Base-by-base conservation (phyloP, 345 rosid species). In the Bruguiera parviflora region DNA sequence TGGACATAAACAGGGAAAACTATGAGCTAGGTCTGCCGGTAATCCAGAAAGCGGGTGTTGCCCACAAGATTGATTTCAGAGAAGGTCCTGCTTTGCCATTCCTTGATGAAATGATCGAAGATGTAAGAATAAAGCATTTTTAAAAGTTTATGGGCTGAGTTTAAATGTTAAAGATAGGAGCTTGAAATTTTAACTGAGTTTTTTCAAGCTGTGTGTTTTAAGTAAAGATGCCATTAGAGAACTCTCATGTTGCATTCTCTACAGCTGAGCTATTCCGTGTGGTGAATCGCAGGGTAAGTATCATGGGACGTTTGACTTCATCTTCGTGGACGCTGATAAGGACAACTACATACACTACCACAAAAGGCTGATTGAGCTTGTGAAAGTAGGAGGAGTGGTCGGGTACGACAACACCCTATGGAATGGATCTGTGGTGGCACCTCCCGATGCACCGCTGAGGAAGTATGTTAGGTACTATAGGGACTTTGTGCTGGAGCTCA, bases 381-480 rank as follows among this genome's bases (percentile, higher is more conserved):
- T 92, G 58, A 96, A 90, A 67, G 85, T 96, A 7, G 98, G 98
- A 1, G 99, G 99, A 5, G 59, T 96, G 66, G 89, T 96, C 62
- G 99, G 98, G 33, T 96, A 96, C 77, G 98, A 96, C 89, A 96
- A 96, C 87, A 96, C 99, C 79, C 78, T 96, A 20, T 96, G 99
- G 99, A 90, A 89, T 37, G 99, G 99, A 10, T 89, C 99, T 1
- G 97, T 96, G 62, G 99, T 87, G n/a, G 96, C 94, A 6, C 87
- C 97, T 6, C 77, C 96, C 1, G 99, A 92, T 62, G 97, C 94
- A 0, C 95, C 98, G 0, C 69, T 96, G 71, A 84, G 92, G 86
- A 89, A 96, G 72, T 92, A 89, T 28, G 96, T 96, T 1, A 82
- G 90, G 84, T 88, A 92, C 66, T 90, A 90, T 79, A 82, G 99